Base-by-base conservation (phyloP, 2,329 filamentous ascomycete species). In the Colletotrichum sp. region DNA sequence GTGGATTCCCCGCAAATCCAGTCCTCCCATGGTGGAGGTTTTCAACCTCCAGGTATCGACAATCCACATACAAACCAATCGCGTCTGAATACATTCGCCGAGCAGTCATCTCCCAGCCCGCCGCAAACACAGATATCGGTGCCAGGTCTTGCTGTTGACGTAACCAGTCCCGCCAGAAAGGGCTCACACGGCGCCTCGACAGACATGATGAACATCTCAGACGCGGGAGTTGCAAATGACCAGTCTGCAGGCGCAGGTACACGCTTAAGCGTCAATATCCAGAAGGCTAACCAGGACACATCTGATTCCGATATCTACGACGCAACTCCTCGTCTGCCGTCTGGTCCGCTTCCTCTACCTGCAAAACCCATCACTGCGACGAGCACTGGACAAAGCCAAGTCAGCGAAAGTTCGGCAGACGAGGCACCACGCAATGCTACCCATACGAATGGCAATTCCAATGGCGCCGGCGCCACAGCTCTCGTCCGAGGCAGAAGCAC, bases 221-320 rank as follows among this genome's bases (percentile, higher is more conserved):
- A 57, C 63, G 68, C 68, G 12, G 69, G 16, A 44, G 15, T 66
- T 13, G 57, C 36, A 15, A 34, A 65, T 9, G 71, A 61, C 61
- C 77, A 71, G 25, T 13, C 65, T 39, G 44, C 70, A 36, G 27
- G 27, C 59, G 39, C 36, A 36, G 57, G 34, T 22, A 25, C 66
- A 27, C 49, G 64, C n/a, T 72, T 77, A 52, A 75, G 63, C 32
- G 72, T 78, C 16, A 78, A 80, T 32, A 74, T 79, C 5, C 75
- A 77, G 25, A 77, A 75, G 30, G 74, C 77, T 19, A 79, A 80
- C 68, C 71, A 75, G 34, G 79, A 78, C 6, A 77, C 75, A 8
- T 78, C 80, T 29, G 80, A 83, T 49, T 49, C 44, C 4, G 82
- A 84, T 71, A 80, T 84, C 16, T 83, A 84, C 71, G 82, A 84